Percentiles rank a stretch among this genome's conserved stretches.
phyloP scores from a whole-genome alignment of 1,139 yeast genomes.

The Entelexis paramagnoliae region DNA sequence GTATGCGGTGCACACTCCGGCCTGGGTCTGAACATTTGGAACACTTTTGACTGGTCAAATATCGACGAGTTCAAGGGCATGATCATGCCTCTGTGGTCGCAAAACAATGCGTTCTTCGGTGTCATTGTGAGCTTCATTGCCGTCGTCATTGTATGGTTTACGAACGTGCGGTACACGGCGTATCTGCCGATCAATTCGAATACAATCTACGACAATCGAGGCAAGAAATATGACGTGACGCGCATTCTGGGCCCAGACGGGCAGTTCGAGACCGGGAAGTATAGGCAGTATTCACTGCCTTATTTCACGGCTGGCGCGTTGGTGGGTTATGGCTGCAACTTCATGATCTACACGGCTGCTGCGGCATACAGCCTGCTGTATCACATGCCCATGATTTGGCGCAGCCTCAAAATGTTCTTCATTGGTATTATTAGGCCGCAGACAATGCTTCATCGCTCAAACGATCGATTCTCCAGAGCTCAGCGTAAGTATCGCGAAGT shows the following conservation, averaged over 20 bases:
- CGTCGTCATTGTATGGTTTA: slow-evolving; percentile 38
- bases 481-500: slow-evolving; percentile 43
- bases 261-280: slow-evolving; percentile 28
- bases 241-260: slow-evolving; percentile 31
- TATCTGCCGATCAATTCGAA: slow-evolving; percentile 46
- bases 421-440: slow-evolving; percentile 1
- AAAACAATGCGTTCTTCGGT: slow-evolving; percentile 37
- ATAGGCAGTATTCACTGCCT: slow-evolving; percentile 38
- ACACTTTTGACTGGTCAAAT: slow-evolving; percentile 45
- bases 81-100: slow-evolving; percentile 38
- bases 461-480: slow-evolving; percentile 49
- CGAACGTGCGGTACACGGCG: slow-evolving; percentile 42
- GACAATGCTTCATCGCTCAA: slow-evolving; percentile 10
- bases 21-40: slow-evolving; percentile 35
- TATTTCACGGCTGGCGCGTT: slow-evolving; percentile 47
- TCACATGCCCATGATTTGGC: slow-evolving; percentile 14
- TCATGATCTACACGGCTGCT: slow-evolving; percentile 49
- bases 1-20: slow-evolving; percentile 42
- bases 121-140: slow-evolving; percentile 35
- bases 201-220: slow-evolving; percentile 40
- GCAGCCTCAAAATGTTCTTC: background rate
- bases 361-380: slow-evolving; percentile 35
- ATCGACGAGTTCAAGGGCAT: slow-evolving; percentile 28
- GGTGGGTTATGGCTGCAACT: slow-evolving; percentile 47
- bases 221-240: slow-evolving; percentile 36